Conservation (phyloP, 2,329 filamentous ascomycete genomes). For the Teratosphaeria viscida region DNA sequence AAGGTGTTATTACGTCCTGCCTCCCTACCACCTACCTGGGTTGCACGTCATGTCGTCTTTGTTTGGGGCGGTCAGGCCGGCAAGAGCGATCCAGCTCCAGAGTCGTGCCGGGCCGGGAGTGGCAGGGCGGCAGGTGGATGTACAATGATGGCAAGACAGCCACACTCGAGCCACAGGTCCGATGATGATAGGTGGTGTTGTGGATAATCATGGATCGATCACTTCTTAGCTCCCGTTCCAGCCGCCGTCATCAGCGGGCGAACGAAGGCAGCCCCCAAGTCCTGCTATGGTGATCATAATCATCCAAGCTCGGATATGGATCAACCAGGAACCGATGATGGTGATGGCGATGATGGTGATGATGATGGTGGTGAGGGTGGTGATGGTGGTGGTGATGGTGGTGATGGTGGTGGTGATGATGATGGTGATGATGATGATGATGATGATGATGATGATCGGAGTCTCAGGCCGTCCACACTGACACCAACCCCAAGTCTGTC, state of each 20-base stretch:
- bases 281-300: no score
- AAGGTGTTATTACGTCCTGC: neutral
- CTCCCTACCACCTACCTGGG: neutral
- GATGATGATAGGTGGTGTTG: neutral
- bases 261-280: neutral
- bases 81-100: neutral
- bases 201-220: no score
- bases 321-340: neutral
- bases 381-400: no score
- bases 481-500: no score
- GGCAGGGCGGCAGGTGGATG: neutral
- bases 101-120: neutral
- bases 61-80: neutral
- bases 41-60: neutral
- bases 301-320: neutral
- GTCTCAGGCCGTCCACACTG: no score
- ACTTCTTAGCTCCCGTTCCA: neutral
- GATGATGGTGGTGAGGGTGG: no score
- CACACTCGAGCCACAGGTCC: neutral
- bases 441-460: no score
- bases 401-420: no score
- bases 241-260: neutral
- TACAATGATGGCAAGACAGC: neutral
- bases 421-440: no score
- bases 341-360: no score